These are phyloP conservation scores for Andrographis paniculata DNA, from an alignment of 305 asterid species.

Conservation along the genomic window DNA sequence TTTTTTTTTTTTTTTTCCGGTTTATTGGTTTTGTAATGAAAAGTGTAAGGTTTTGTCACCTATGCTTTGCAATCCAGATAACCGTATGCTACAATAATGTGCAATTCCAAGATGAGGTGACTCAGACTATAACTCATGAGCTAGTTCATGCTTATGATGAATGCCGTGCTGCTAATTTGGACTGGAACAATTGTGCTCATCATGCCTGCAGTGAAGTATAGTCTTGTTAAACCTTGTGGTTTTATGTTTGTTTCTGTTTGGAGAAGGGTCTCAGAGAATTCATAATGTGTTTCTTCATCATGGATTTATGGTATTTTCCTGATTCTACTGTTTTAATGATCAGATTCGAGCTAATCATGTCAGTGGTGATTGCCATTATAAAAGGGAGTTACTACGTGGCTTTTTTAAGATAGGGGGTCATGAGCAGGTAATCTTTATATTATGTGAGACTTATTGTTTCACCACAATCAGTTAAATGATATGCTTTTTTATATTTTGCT, in stretches of 20 bases:
- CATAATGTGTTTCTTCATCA: neutral
- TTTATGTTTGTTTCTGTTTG: neutral
- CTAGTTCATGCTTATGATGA: conserved; percentile 93
- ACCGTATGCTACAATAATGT: conserved; percentile 63
- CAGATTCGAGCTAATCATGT: conserved; percentile 94
- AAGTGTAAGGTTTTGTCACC: neutral
- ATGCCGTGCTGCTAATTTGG: conserved; percentile 72
- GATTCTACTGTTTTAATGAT: neutral
- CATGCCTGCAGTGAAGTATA: conserved; percentile 86
- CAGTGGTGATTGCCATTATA: conserved; percentile 86
- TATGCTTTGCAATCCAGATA: conserved; percentile 31
- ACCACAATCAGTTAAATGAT: too few relatives aligned
- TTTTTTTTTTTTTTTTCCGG: neutral
- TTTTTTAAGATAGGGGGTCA: conserved; percentile 56
- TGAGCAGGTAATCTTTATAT: conserved; percentile 47
- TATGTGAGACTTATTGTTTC: neutral
- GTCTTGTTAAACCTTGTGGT: neutral
- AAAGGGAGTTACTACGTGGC: conserved; percentile 77
- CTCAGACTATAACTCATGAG: conserved; percentile 83
- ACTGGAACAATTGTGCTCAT: conserved; percentile 78
- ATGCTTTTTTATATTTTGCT: too few relatives aligned
- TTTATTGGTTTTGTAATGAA: neutral
- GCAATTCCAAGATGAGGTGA: conserved; percentile 78
- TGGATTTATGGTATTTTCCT: conserved; percentile 6
- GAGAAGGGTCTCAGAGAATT: conserved; percentile 1